A percentile compares a stretch with the other conserved stretches of the same genome.
Conservation (phyloP, 75 land plant genomes). For the Selaginella moellendorffii region DNA sequence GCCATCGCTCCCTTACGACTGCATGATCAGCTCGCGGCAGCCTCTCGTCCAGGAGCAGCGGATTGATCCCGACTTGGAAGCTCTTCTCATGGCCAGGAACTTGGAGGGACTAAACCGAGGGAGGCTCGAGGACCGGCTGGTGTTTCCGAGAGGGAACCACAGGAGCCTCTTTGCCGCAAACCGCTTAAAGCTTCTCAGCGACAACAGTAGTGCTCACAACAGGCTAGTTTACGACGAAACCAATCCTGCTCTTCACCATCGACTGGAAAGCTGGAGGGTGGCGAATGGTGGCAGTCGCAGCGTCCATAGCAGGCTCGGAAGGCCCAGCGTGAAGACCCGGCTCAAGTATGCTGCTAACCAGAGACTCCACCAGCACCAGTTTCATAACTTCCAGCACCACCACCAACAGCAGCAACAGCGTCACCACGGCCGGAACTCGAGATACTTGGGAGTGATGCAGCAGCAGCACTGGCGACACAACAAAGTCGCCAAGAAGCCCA, state of each 20-base stretch:
- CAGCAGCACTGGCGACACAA: background rate
- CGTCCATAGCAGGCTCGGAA: background rate
- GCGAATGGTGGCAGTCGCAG: background rate
- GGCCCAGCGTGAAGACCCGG: background rate
- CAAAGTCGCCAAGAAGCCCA: background rate
- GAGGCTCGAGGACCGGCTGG: background rate
- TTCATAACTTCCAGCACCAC: too few species aligned
- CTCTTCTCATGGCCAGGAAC: background rate
- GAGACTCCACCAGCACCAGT: too few species aligned
- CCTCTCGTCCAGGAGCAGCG: background rate
- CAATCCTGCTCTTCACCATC: background rate
- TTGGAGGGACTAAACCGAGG: background rate
- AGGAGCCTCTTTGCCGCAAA: background rate
- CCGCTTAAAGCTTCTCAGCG: background rate
- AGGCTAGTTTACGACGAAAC: background rate
- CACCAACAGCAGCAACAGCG: background rate
- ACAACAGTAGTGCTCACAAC: background rate
- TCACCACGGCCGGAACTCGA: background rate
- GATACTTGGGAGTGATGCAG: background rate
- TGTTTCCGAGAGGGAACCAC: background rate
- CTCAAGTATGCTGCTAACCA: background rate
- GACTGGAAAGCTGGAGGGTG: background rate
- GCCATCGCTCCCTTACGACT: background rate
- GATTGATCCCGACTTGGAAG: background rate
- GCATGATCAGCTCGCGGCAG: background rate